Evolutionary conservation across 352 stramenopile genomes (phyloP).

Genomic region (Stephanocyclus meneghinianus): DNA sequence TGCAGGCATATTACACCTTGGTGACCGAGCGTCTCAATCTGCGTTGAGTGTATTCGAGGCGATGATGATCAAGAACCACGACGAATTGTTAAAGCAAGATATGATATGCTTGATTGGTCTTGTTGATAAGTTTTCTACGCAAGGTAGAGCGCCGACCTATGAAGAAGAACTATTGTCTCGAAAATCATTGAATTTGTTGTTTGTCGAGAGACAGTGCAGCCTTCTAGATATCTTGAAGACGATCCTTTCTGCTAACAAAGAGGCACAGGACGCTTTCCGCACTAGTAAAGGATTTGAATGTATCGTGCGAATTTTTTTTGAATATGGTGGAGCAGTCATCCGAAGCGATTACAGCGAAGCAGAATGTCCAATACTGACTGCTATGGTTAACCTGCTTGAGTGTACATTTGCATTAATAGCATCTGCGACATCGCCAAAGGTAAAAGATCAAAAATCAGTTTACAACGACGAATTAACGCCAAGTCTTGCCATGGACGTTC

Average conservation of each 20-base stretch:
- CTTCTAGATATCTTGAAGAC: constrained; percentile 62
- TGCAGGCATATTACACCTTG: constrained; percentile 69
- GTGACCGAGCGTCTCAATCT: constrained; percentile 52
- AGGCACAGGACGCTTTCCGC: constrained; percentile 73
- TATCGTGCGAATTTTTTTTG: constrained; percentile 61
- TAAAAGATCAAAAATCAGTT: constrained; percentile 38
- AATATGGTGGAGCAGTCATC: constrained; percentile 49
- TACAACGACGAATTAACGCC: constrained; percentile 24
- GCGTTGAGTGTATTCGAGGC: constrained; percentile 74
- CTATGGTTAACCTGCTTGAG: constrained; percentile 58
- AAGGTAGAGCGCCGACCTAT: background rate
- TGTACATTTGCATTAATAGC: constrained; percentile 62
- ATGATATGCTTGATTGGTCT: constrained; percentile 69
- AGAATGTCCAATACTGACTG: constrained; percentile 13
- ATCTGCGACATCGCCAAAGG: constrained; percentile 57
- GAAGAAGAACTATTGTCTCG: constrained; percentile 1
- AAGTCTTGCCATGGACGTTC: constrained; percentile 35
- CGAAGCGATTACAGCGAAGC: background rate
- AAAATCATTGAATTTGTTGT: constrained; percentile 30
- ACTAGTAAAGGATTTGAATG: constrained; percentile 69
- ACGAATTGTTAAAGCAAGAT: constrained; percentile 59
- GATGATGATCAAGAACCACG: constrained; percentile 64
- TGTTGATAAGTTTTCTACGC: constrained; percentile 63
- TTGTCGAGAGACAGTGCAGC: constrained; percentile 49
- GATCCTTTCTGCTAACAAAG: constrained; percentile 58